Evolutionary conservation across 345 rosid genomes (phyloP).

Genomic region (Eutrema japonicum): DNA sequence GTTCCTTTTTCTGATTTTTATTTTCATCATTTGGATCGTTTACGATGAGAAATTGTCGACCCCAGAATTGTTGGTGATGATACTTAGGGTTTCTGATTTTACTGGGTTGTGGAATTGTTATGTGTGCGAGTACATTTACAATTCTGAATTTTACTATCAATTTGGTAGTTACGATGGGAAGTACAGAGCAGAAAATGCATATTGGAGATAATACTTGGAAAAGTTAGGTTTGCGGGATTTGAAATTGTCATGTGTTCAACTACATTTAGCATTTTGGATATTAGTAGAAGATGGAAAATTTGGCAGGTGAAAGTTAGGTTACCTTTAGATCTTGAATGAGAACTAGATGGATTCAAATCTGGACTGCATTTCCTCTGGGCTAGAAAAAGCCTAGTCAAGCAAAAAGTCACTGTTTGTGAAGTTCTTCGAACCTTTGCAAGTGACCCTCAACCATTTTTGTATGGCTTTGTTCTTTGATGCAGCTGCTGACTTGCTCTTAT

Average conservation of each 20-base stretch:
- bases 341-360: constrained; percentile 12
- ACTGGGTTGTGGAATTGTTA: background rate
- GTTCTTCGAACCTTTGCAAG: constrained; percentile 4
- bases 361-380: background rate
- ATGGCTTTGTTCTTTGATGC: constrained; percentile 29
- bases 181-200: background rate
- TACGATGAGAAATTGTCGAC: background rate
- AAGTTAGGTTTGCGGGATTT: background rate
- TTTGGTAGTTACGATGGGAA: background rate
- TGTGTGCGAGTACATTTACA: constrained; percentile 3
- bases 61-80: background rate
- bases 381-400: background rate
- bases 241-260: background rate
- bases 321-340: constrained; percentile 30
- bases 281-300: background rate
- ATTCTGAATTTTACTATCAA: background rate
- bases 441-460: background rate
- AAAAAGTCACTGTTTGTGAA: background rate
- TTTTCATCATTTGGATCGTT: background rate
- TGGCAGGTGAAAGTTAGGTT: constrained; percentile 35
- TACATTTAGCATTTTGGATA: background rate
- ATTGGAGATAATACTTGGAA: background rate
- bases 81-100: constrained; percentile 35
- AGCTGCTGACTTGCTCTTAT: constrained; percentile 84
- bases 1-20: background rate